Evolutionary conservation across 2,329 filamentous ascomycete species (phyloP).

Genomic region (Aspergillus phoenicis): DNA sequence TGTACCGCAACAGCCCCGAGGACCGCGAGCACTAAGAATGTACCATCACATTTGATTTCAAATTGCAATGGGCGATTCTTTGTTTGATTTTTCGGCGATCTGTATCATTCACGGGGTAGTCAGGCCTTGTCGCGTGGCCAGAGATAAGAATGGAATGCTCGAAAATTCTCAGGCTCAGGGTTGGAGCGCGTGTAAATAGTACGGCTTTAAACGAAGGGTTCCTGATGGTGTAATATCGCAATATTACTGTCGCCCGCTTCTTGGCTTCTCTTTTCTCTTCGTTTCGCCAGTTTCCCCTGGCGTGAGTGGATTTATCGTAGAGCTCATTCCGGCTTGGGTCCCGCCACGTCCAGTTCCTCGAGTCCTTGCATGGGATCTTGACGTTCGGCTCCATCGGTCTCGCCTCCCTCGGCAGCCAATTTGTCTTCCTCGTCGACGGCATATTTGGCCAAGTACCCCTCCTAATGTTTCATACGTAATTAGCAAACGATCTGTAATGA

Average conservation of each 20-base stretch:
- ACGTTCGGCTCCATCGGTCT: slow-evolving; percentile 54
- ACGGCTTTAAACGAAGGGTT: slow-evolving; percentile 33
- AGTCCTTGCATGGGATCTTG: slow-evolving; percentile 95
- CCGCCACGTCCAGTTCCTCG: slow-evolving; percentile 90
- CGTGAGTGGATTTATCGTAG: slow-evolving; percentile 23
- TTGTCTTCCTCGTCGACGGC: slow-evolving; percentile 80
- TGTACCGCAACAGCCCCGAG: slow-evolving; percentile 68
- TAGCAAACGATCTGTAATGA: slow-evolving; percentile 15
- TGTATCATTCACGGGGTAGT: slow-evolving; percentile 36
- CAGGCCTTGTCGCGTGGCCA: slow-evolving; percentile 27
- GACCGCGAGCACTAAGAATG: slow-evolving; percentile 43
- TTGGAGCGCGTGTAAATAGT: slow-evolving; percentile 42
- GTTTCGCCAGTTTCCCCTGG: slow-evolving; percentile 8
- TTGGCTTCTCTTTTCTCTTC: slow-evolving; percentile 23
- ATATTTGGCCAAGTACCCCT: slow-evolving; percentile 89
- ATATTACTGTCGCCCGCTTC: slow-evolving; percentile 30
- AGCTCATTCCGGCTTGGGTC: slow-evolving; percentile 73
- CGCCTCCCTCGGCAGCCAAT: slow-evolving; percentile 59
- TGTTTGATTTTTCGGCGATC: slow-evolving; percentile 26
- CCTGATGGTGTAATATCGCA: slow-evolving; percentile 31
- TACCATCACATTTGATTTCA: slow-evolving; percentile 36
- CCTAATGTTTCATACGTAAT: slow-evolving; percentile 57
- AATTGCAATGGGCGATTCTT: slow-evolving; percentile 32
- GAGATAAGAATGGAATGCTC: slow-evolving; percentile 20
- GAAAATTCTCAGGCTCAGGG: slow-evolving; percentile 30